Percentiles rank a stretch among this genome's conserved stretches.
Conservation (phyloP, 2,329 filamentous ascomycete species). For the Penicillium sp. region DNA sequence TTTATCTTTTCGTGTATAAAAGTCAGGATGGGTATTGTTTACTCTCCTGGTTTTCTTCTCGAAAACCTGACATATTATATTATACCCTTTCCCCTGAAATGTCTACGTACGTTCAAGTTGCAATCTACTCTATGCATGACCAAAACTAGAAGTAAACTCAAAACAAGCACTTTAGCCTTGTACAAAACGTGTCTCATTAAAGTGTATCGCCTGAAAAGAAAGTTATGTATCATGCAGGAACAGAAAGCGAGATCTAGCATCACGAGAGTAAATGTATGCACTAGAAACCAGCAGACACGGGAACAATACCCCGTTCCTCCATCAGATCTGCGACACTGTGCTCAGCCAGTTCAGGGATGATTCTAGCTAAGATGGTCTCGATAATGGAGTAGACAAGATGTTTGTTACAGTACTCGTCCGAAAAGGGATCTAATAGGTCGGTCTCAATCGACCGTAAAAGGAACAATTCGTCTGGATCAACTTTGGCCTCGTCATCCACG, state of each 20-base stretch:
- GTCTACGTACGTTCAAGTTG: constrained; percentile 2
- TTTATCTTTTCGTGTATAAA: background rate
- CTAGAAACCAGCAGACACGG: constrained; percentile 15
- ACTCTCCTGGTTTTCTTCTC: background rate
- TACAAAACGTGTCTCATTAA: constrained; percentile 12
- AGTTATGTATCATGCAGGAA: background rate
- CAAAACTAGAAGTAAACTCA: background rate
- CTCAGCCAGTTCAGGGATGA: constrained; percentile 81
- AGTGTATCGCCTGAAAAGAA: background rate
- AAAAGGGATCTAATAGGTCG: constrained; percentile 69
- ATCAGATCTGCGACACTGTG: constrained; percentile 70
- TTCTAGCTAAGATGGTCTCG: constrained; percentile 75
- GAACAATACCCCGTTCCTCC: constrained; percentile 63
- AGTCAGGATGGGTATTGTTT: background rate
- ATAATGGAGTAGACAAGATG: constrained; percentile 81
- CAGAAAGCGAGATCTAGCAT: background rate
- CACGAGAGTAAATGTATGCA: background rate
- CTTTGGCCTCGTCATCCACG: constrained; percentile 16
- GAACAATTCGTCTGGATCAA: constrained; percentile 48
- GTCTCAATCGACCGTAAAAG: constrained; percentile 62
- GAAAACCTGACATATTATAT: constrained; percentile 2
- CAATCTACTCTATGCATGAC: background rate
- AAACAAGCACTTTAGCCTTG: background rate
- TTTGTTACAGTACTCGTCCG: constrained; percentile 87
- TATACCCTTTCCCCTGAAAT: constrained; percentile 10